Percentiles rank a stretch among this genome's conserved stretches.
phyloP scores from a whole-genome alignment of 2,329 filamentous ascomycete genomes.

The Fusarium proliferatum region DNA sequence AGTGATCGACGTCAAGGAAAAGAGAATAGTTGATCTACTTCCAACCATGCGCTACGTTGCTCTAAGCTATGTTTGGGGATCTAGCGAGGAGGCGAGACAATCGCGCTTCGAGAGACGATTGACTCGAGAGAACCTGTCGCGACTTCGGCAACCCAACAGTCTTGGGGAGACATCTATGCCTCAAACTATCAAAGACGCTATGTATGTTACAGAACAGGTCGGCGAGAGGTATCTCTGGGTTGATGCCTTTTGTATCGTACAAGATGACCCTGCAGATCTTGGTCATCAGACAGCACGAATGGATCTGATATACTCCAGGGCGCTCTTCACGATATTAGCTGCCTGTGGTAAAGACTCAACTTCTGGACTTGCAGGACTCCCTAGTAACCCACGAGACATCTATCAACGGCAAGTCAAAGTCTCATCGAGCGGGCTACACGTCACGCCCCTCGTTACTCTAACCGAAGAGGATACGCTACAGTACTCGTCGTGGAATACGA shows the following conservation, averaged over 20 bases:
- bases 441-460: neutral
- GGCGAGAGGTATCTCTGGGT: slow-evolving; percentile 25
- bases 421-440: neutral
- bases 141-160: neutral
- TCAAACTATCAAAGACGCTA: slow-evolving; percentile 20
- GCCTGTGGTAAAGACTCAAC: neutral
- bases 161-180: neutral
- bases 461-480: neutral
- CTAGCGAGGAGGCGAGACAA: neutral
- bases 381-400: neutral
- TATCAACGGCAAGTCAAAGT: neutral
- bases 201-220: neutral
- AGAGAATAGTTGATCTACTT: neutral
- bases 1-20: slow-evolving; percentile 7
- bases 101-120: neutral
- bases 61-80: slow-evolving; percentile 32
- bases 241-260: slow-evolving; percentile 30
- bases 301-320: slow-evolving; percentile 22
- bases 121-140: neutral
- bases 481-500: neutral
- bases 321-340: neutral
- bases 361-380: slow-evolving; percentile 1
- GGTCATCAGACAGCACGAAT: slow-evolving; percentile 5
- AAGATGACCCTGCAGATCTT: slow-evolving; percentile 19
- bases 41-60: slow-evolving; percentile 16